Conservation (phyloP, 2,329 filamentous ascomycete species). For the Aspergillus vadensis region DNA sequence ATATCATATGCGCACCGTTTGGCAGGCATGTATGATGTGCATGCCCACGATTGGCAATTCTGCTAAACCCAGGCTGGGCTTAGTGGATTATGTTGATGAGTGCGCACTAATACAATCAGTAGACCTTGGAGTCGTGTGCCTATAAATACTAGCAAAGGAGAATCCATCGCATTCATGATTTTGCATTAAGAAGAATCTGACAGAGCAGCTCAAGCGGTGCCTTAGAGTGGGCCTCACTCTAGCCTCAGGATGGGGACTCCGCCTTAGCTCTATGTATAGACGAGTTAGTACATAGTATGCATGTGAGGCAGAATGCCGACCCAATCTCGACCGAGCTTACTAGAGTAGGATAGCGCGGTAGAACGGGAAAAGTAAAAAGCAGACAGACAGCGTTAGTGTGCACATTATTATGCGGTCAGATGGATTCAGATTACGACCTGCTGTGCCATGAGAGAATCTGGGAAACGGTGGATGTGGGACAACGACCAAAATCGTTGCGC, state of each 20-base stretch:
- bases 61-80: not conserved
- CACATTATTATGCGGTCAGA: not conserved
- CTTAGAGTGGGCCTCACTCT: not conserved
- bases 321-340: not conserved
- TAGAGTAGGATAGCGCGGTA: not conserved
- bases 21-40: not conserved
- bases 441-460: not conserved
- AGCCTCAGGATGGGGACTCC: not conserved
- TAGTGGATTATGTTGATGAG: not conserved
- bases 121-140: not conserved
- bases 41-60: not conserved
- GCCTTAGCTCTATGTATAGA: not conserved
- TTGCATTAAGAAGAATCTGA: not conserved
- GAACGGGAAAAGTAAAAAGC: not conserved
- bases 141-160: not conserved
- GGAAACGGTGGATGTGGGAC: not conserved
- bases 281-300: not conserved
- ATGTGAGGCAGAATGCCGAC: not conserved
- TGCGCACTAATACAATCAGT: not conserved
- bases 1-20: not conserved
- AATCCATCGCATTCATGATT: not conserved
- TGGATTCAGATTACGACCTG: not conserved
- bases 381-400: not conserved
- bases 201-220: not conserved
- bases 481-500: not conserved